Evolutionary conservation across 2,329 filamentous ascomycete genomes (phyloP), one percentile per base, ranked within the genome.

Genomic region (Sodiomyces alkalinus): DNA sequence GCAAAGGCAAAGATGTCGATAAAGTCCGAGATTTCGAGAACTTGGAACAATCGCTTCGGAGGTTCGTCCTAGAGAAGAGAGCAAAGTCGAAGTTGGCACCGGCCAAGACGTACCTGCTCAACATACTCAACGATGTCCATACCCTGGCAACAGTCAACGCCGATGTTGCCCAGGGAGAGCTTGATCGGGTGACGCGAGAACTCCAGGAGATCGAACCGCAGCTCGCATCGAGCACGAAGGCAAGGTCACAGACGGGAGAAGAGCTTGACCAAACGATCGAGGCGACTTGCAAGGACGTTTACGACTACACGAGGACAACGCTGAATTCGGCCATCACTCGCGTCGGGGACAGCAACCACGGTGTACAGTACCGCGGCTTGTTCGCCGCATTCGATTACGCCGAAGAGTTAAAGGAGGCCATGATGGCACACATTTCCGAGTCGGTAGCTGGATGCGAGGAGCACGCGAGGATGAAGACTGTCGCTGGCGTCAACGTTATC

Each of bases 31-130:
- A 96, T 44, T 98, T 98, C 47, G 79, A 87, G 45, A 76, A 78
- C 29, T 64, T 98, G 5, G 90, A 98, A 52, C 73, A 81, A 39
- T 90, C 90, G 4, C 55, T 98, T 20, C 72, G 90, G 33, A 74
- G 86, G 24, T 98, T 98, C 41, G 90, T 98, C 6, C 64, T 98
- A 16, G 90, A 98, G 49, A 96, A 96, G 62, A 74, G 90, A 31
- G 85, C 90, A 26, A 74, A 85, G 17, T 96, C 90, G 7, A 98
- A 98, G 58, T 68, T 98, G 34, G 87, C 90, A 1, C 90, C 90
- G 5, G 90, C 90, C 6, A 86, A 85, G 54, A 96, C 87, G 2
- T 98, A 98, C 47, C 70, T 98, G 1, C 62, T 92, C 43, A 98
- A 98, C 50, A 78, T 96, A 16, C 65, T 98, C 19, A 79, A 82